These are phyloP conservation scores for Mycena chlorophos DNA, from an alignment of 768 basidiomycete species.

Conservation along the genomic window DNA sequence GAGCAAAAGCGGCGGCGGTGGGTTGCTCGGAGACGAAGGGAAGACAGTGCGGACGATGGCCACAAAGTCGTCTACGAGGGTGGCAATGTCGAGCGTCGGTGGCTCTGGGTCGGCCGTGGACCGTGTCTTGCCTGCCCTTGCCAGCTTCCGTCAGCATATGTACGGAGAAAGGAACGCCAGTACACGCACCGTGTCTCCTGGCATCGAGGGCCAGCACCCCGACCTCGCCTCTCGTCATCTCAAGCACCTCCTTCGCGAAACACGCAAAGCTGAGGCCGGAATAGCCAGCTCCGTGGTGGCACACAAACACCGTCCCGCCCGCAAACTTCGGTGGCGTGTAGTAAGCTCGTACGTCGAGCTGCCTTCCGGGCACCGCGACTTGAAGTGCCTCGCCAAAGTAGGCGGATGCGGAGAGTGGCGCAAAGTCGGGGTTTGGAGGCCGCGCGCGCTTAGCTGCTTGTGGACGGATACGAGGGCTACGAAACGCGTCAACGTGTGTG, in stretches of 20 bases:
- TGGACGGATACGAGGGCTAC: conserved; percentile 29
- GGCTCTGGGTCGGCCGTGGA: conserved; percentile 39
- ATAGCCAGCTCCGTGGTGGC: conserved; percentile 95
- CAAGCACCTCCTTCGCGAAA: conserved; percentile 77
- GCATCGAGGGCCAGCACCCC: conserved; percentile 85
- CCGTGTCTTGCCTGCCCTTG: conserved; percentile 61
- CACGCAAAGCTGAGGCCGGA: conserved; percentile 88
- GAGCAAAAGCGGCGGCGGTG: conserved; percentile 33
- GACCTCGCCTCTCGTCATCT: conserved; percentile 62
- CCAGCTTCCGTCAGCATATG: background rate
- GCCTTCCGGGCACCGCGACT: conserved; percentile 61
- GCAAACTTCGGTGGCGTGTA: conserved; percentile 68
- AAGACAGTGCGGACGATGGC: conserved; percentile 69
- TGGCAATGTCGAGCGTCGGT: conserved; percentile 69
- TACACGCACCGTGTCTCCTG: conserved; percentile 76
- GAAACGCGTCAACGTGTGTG: conserved; percentile 21
- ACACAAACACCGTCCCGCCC: conserved; percentile 73
- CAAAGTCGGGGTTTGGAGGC: conserved; percentile 58
- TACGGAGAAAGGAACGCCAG: background rate
- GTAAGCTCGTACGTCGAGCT: conserved; percentile 76
- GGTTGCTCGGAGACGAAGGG: conserved; percentile 46
- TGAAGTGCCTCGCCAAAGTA: conserved; percentile 83
- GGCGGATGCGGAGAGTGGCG: conserved; percentile 74
- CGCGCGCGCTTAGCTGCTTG: conserved; percentile 31
- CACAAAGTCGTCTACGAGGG: conserved; percentile 74